Conservation (phyloP, 345 rosid genomes). For the Kernera saxatilis region DNA sequence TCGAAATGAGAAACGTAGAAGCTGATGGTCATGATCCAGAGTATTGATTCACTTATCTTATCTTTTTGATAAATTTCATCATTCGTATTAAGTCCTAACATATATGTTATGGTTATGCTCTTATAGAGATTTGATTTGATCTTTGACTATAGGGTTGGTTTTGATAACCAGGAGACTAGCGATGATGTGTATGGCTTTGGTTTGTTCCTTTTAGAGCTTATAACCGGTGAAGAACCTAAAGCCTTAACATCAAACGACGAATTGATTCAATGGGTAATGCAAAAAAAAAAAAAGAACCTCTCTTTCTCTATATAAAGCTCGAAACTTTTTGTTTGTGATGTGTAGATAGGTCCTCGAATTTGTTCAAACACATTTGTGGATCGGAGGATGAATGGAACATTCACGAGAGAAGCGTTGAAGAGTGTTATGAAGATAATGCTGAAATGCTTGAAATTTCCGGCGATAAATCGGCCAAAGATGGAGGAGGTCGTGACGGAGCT, state of each 20-base stretch:
- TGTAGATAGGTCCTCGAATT: conserved; percentile 41
- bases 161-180: conserved; percentile 9
- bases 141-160: neutral
- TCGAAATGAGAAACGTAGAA: conserved; percentile 47
- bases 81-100: neutral
- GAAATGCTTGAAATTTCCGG: conserved; percentile 42
- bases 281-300: neutral
- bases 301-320: neutral
- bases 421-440: conserved; percentile 41
- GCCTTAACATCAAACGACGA: conserved; percentile 36
- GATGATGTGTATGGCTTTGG: conserved; percentile 65
- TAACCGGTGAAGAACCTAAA: conserved; percentile 43
- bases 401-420: conserved; percentile 44
- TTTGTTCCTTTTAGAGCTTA: conserved; percentile 62
- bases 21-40: conserved; percentile 51
- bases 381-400: conserved; percentile 41
- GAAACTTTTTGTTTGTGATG: neutral
- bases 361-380: conserved; percentile 47
- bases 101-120: neutral
- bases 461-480: conserved; percentile 43
- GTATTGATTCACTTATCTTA: conserved; percentile 29
- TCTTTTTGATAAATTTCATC: neutral
- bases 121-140: neutral
- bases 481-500: conserved; percentile 44
- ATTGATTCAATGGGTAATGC: conserved; percentile 46